Conservation (phyloP, 768 basidiomycete genomes). For the Termitomyces sp. region DNA sequence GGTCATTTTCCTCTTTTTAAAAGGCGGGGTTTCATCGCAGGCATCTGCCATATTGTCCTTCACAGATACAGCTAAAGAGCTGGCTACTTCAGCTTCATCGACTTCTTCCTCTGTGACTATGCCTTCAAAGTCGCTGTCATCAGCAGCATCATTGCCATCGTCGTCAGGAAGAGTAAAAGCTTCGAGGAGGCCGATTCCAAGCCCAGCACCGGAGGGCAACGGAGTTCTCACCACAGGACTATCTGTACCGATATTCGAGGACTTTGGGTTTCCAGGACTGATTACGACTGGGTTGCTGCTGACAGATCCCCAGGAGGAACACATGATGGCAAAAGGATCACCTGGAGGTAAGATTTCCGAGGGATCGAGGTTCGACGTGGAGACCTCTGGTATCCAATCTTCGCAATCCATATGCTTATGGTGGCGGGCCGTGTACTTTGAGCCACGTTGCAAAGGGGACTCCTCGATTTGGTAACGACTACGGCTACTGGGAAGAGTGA, state of each 20-base stretch:
- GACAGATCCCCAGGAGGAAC: conserved; percentile 31
- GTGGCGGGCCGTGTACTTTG: conserved; percentile 11
- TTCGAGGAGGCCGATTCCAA: conserved; percentile 50
- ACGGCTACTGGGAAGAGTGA: conserved; percentile 26
- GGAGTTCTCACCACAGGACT: conserved; percentile 50
- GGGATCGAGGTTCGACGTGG: conserved; percentile 16
- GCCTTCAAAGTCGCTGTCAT: conserved; percentile 27
- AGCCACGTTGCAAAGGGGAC: conserved; percentile 40
- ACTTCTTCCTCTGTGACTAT: conserved; percentile 23
- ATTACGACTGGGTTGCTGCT: conserved; percentile 13
- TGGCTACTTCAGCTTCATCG: conserved; percentile 19
- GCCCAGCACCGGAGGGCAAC: conserved; percentile 30
- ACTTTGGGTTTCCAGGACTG: conserved; percentile 19
- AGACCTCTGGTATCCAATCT: conserved; percentile 34
- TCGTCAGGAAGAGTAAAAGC: conserved; percentile 45
- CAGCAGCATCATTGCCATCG: conserved; percentile 15
- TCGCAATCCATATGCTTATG: conserved; percentile 29
- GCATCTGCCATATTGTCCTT: conserved; percentile 2
- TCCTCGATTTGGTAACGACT: conserved; percentile 32
- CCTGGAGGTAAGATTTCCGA: conserved; percentile 17
- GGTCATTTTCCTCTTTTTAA: conserved; percentile 46
- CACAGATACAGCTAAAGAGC: conserved; percentile 1
- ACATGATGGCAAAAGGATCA: conserved; percentile 46
- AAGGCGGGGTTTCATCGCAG: conserved; percentile 31
- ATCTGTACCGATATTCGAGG: conserved; percentile 31